A percentile compares a stretch with the other conserved stretches of the same genome.
Evolutionary conservation across 495 filamentous ascomycete genomes (phyloP).

Genomic region (Bacidia gigantensis): DNA sequence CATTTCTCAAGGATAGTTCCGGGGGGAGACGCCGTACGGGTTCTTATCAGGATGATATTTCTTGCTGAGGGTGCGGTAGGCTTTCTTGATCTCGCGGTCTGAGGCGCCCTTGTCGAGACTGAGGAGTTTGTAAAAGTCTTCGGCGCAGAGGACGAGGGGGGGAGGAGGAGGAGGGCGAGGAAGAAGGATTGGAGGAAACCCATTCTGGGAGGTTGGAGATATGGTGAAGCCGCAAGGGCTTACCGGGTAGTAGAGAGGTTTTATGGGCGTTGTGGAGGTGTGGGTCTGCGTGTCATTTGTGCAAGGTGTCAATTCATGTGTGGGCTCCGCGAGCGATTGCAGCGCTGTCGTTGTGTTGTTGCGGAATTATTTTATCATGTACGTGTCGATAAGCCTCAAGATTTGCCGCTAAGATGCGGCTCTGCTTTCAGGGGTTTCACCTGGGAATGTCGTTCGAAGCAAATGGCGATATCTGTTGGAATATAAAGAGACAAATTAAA

Average conservation of each 20-base stretch:
- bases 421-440: not conserved
- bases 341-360: not conserved
- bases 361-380: not conserved
- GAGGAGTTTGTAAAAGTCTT: slow-evolving; percentile 92
- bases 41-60: slow-evolving; percentile 99
- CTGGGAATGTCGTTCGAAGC: too few species aligned
- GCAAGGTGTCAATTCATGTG: not conserved
- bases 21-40: slow-evolving; percentile 46
- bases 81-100: slow-evolving; percentile 89
- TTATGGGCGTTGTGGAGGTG: not conserved
- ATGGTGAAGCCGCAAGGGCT: not conserved
- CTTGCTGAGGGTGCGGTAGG: slow-evolving; percentile 84
- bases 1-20: slow-evolving; percentile 7
- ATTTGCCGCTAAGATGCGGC: not conserved
- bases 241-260: not conserved
- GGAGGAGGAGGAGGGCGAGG: slow-evolving; percentile 28
- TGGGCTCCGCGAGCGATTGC: not conserved
- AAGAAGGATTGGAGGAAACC: slow-evolving; percentile 12
- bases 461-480: too few species aligned
- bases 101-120: slow-evolving; percentile 68
- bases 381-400: too few species aligned
- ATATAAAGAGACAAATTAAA: too few species aligned
- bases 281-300: too few species aligned
- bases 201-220: slow-evolving; percentile 6
- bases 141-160: slow-evolving; percentile 40